A percentile compares a stretch with the other conserved stretches of the same genome.
These are phyloP conservation scores for Colletotrichum musicola DNA, from an alignment of 2,329 filamentous ascomycete species.

Conservation along the genomic window DNA sequence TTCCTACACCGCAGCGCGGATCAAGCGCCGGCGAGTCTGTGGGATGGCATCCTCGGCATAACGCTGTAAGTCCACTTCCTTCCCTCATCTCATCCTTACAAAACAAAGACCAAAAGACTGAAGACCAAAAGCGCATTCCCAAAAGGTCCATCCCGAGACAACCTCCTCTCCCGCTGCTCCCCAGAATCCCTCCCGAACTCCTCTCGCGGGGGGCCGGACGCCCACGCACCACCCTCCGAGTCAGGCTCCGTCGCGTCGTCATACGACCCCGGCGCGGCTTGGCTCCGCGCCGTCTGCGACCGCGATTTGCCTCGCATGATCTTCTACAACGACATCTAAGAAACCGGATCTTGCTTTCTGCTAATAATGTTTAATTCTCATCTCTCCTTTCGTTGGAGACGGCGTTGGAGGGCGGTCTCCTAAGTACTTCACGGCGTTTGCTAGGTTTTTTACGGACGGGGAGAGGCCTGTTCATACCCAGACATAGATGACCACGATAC, in stretches of 20 bases:
- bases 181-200: slow-evolving; percentile 47
- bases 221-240: slow-evolving; percentile 40
- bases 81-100: too few relatives aligned
- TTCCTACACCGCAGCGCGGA: slow-evolving; percentile 57
- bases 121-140: slow-evolving; percentile 46
- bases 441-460: too few relatives aligned
- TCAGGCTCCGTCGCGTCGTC: slow-evolving; percentile 48
- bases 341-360: too few relatives aligned
- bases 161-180: slow-evolving; percentile 69
- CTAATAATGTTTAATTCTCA: too few relatives aligned
- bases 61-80: slow-evolving; percentile 60
- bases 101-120: too few relatives aligned
- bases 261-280: slow-evolving; percentile 53
- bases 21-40: slow-evolving; percentile 72
- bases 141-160: slow-evolving; percentile 55
- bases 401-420: too few relatives aligned
- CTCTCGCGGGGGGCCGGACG: slow-evolving; percentile 47
- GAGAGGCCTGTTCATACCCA: too few relatives aligned
- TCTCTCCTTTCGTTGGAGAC: too few relatives aligned
- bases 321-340: slow-evolving; percentile 46
- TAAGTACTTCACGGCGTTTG: too few relatives aligned
- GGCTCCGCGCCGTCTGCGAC: slow-evolving; percentile 52
- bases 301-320: slow-evolving; percentile 50
- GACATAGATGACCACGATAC: too few relatives aligned
- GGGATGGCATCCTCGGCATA: slow-evolving; percentile 75